Evolutionary conservation across 176 grass and related monocot species (phyloP).

Genomic region (Bromus sterilis): DNA sequence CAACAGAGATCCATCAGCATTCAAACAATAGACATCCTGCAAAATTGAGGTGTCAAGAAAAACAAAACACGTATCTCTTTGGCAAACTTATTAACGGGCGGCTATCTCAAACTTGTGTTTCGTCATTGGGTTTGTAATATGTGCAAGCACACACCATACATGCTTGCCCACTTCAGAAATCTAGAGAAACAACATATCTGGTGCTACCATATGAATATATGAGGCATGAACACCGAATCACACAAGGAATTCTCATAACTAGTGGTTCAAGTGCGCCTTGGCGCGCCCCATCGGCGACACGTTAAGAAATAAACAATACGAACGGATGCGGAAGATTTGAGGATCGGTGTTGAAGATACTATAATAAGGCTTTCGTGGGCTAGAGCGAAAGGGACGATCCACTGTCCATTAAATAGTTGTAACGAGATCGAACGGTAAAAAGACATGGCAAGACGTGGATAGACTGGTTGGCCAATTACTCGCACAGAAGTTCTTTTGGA

Average conservation of each 20-base stretch:
- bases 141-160: background rate
- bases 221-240: background rate
- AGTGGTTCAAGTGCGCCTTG: too few relatives aligned
- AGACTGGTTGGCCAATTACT: too few relatives aligned
- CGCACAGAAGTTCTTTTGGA: too few relatives aligned
- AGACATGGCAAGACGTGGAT: too few relatives aligned
- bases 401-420: too few relatives aligned
- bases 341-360: too few relatives aligned
- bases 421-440: too few relatives aligned
- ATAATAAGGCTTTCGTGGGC: too few relatives aligned
- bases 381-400: too few relatives aligned
- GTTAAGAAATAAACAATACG: too few relatives aligned
- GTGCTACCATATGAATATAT: background rate
- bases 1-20: constrained; percentile 83
- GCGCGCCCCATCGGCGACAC: too few relatives aligned
- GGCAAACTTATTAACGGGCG: background rate
- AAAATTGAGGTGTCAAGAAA: constrained; percentile 22
- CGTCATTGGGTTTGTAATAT: background rate
- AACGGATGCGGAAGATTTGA: too few relatives aligned
- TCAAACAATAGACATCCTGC: constrained; percentile 92
- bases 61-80: constrained; percentile 3
- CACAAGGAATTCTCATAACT: background rate
- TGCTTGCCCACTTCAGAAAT: background rate
- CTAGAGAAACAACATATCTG: background rate
- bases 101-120: background rate